These are phyloP conservation scores for Rhizopogon sp. DNA, from an alignment of 768 basidiomycete species.

Conservation along the genomic window DNA sequence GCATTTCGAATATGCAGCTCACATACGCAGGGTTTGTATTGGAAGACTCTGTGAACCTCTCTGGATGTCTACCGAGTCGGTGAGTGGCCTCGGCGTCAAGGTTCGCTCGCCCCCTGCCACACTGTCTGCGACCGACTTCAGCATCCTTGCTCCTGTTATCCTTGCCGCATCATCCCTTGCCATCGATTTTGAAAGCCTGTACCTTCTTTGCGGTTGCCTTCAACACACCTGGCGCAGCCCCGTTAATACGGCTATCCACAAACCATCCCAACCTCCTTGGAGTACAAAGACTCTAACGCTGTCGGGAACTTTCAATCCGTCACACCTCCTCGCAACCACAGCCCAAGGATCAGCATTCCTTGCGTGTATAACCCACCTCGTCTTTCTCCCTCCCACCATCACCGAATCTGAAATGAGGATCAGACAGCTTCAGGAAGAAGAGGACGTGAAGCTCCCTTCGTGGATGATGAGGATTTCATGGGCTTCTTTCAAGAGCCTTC, in stretches of 20 bases:
- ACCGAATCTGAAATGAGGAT: too few species aligned
- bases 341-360: constrained; percentile 29
- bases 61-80: constrained; percentile 1
- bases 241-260: too few species aligned
- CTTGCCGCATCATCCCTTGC: constrained; percentile 19
- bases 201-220: constrained; percentile 32
- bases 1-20: constrained; percentile 24
- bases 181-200: constrained; percentile 24
- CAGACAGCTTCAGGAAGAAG: too few species aligned
- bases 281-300: constrained; percentile 21
- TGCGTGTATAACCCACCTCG: constrained; percentile 30
- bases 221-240: neutral
- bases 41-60: constrained; percentile 22
- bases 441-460: too few species aligned
- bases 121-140: constrained; percentile 15
- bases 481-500: too few species aligned
- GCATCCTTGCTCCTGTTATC: constrained; percentile 5
- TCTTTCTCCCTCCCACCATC: constrained; percentile 13
- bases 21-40: constrained; percentile 32
- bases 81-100: neutral
- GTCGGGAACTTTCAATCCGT: constrained; percentile 21
- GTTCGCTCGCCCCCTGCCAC: too few species aligned
- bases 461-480: too few species aligned
- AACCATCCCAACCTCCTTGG: constrained; percentile 5
- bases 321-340: constrained; percentile 29